Base-by-base conservation (phyloP, 2,329 filamentous ascomycete genomes). In the Harringtonia aguacate region DNA sequence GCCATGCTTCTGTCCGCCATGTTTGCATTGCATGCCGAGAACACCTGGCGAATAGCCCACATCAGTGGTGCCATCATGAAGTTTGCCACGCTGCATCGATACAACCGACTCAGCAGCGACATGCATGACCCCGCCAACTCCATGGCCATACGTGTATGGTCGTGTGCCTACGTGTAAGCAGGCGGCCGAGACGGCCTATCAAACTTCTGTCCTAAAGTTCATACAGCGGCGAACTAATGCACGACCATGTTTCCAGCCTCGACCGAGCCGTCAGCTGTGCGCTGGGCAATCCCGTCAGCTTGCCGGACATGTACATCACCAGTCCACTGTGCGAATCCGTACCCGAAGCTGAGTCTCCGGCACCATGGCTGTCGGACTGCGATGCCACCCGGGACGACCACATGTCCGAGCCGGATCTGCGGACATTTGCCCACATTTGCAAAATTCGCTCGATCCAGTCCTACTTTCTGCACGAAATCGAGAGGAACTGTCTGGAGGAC, bases 1-100 rank as follows among this genome's bases (percentile, higher is more conserved):
- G 46, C 46, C 27, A 48, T 48, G 46, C 31, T 48, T 14, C 29
- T 48, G 43, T 48, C 42, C 13, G 46, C 42, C 39, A 48, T 48
- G 39, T 48, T 43, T 40, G 43, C 46, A 8, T 39, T 48, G 20
- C 46, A 48, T 22, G 46, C 43, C 9, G 43, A 48, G 21, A 48
- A 45, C 35, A 48, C 46, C 6, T 45, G 43, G 43, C 42, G 46
- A 17, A 45, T 48, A 2, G 46, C 29, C 13, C 46, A 48, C 28
- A 48, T 48, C 27, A 45, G 43, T 28, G 43, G 46, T 28, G 42
- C 31, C 29, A 40, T 48, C 10, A 43, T 48, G 30, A 43, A 43
- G 15, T 45, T 48, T 40, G 42, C 46, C 14, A 43, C 34, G 2
- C 13, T 48, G 27, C 43, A 48, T 27, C 42, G 46, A 6, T 48